Base-by-base conservation (phyloP, 306 rosid genomes). In the Sindora glabra region DNA sequence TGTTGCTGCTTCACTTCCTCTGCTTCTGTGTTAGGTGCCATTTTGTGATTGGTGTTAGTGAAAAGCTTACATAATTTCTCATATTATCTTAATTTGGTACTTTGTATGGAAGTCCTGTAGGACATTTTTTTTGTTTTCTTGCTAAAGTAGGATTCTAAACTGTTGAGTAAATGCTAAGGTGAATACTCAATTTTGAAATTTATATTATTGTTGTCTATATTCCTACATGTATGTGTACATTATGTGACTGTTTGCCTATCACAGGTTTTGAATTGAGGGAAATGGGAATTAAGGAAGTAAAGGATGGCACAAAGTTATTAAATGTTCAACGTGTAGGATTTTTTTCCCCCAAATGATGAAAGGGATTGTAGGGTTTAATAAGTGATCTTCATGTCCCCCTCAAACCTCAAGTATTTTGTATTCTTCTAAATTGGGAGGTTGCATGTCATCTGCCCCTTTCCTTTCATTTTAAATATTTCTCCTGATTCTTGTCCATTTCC, bases 1-100 rank as follows among this genome's bases (percentile, higher is more conserved):
- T 79, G 86, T 82, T 86, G 94, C 83, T 86, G 89, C 81, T 77
- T 79, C 94, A 69, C 87, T 78, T 24, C 82, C 61, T 77, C 83
- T 85, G 74, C 78, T 73, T 82, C 84, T 82, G 56, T 79, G 64
- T 77, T 81, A 72, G 72, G 70, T 69, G 73, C 56, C 68, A 56
- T 48, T 74, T 55, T 74, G 64, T 76, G 69, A 67, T 77, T 62
- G 77, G 23, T 71, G 50, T 75, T 72, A 56, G 72, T 61, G 56
- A 67, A 64, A n/a, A 56, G 83, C 71, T 79, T 67, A 44, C 72
- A 67, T 70, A 48, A 70, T 45, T 37, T 74, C 62, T 64, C 9
- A 18, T 79, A 74, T 73, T 46, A 65, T 74, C 54, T 74, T 33
- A 65, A 72, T 81, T 80, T 81, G 69, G 84, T 67, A 75, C 8